A percentile compares a stretch with the other conserved stretches of the same genome.
These are phyloP conservation scores for Penicillium aurantiogriseum DNA, from an alignment of 2,329 filamentous ascomycete species.

Conservation along the genomic window DNA sequence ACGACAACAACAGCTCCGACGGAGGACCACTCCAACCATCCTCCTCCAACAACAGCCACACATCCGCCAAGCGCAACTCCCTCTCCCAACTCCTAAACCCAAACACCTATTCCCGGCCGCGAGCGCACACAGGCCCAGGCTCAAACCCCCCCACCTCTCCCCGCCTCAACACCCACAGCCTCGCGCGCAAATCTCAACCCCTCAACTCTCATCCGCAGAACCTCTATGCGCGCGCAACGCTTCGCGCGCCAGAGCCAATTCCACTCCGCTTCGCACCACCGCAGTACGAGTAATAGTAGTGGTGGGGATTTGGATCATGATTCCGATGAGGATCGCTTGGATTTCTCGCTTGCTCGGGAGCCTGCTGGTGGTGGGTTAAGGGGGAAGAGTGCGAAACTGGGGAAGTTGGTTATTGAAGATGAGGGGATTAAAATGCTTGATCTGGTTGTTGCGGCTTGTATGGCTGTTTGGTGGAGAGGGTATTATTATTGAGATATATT, in stretches of 20 bases:
- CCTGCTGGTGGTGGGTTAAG: conserved; percentile 80
- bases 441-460: conserved; percentile 82
- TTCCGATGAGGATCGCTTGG: conserved; percentile 53
- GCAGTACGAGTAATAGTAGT: conserved; percentile 22
- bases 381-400: conserved; percentile 85
- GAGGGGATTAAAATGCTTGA: conserved; percentile 96
- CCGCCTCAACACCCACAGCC: conserved; percentile 18
- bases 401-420: conserved; percentile 84
- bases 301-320: conserved; percentile 12
- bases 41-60: conserved; percentile 2
- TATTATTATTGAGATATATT: conserved; percentile 53
- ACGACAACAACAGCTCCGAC: conserved; percentile 19
- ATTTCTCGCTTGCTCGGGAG: conserved; percentile 76
- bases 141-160: conserved; percentile 13
- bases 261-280: conserved; percentile 12
- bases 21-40: neutral
- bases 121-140: conserved; percentile 28
- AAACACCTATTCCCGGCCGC: conserved; percentile 28
- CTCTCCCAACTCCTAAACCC: conserved; percentile 35
- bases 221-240: conserved; percentile 25
- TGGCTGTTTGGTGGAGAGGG: conserved; percentile 90
- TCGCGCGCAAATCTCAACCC: conserved; percentile 29
- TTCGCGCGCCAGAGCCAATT: conserved; percentile 18
- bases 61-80: conserved; percentile 30
- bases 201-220: conserved; percentile 29